phyloP scores from a whole-genome alignment of 768 basidiomycete genomes.

The Suillus alpinus region DNA sequence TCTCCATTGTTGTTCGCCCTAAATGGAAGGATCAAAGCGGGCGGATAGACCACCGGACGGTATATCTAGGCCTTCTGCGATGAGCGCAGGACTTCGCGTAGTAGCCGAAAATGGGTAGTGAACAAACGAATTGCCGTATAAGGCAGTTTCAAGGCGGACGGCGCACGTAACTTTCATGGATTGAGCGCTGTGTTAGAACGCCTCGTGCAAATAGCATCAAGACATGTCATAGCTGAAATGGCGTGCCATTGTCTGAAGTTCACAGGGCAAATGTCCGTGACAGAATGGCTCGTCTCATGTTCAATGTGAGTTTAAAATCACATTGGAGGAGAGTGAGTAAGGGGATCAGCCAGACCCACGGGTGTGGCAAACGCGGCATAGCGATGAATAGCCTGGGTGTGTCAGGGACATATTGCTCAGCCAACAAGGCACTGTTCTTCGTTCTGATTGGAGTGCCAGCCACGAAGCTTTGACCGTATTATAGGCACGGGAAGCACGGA shows the following conservation, averaged over 20 bases:
- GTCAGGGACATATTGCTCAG: neutral
- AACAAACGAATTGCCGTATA: slow-evolving; percentile 37
- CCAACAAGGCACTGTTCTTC: neutral
- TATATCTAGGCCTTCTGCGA: slow-evolving; percentile 31
- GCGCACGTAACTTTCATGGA: slow-evolving; percentile 29
- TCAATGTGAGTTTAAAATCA: slow-evolving; percentile 6
- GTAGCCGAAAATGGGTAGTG: slow-evolving; percentile 29
- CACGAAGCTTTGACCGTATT: slow-evolving; percentile 13
- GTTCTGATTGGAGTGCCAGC: slow-evolving; percentile 7
- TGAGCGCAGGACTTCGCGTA: slow-evolving; percentile 26
- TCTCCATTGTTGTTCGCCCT: slow-evolving; percentile 32
- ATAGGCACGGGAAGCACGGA: slow-evolving; percentile 16
- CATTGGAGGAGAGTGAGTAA: neutral
- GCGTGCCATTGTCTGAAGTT: slow-evolving; percentile 20
- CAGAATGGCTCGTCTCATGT: slow-evolving; percentile 15
- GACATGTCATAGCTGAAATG: slow-evolving; percentile 17
- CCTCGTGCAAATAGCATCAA: slow-evolving; percentile 24
- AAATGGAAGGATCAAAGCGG: slow-evolving; percentile 31
- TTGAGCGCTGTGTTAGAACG: slow-evolving; percentile 15
- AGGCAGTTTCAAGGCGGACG: slow-evolving; percentile 36
- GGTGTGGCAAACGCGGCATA: slow-evolving; percentile 14
- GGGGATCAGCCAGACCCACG: slow-evolving; percentile 14
- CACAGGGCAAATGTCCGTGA: slow-evolving; percentile 16
- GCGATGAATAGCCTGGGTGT: neutral
- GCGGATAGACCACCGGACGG: slow-evolving; percentile 27